Evolutionary conservation across 257 asterid genomes (phyloP), one percentile per base, ranked within the genome.

Genomic region (Solanum chmielewskii): DNA sequence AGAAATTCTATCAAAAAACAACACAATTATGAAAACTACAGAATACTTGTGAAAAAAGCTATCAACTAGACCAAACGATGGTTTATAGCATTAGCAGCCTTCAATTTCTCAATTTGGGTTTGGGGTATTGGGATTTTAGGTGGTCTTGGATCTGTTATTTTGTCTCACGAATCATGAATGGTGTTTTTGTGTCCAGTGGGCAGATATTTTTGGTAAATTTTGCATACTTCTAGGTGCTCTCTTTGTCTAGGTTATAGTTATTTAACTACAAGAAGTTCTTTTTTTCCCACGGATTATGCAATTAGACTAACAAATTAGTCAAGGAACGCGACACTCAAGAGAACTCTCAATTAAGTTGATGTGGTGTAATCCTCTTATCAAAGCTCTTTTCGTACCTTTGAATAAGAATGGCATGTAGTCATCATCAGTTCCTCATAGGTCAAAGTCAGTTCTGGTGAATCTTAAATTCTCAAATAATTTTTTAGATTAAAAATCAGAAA

Each of bases 251-350:
- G 29, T 20, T 20, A 20, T 35, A 73, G 27, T 35, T 20, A 73
- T 35, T 64, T 73, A 33, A 6, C 44, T 33, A 71, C 15, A 39
- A 5, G 7, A 35, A 35, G 7, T 5, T 5, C 7, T 5, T 37
- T 37, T 35, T 37, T 37, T 6, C 56, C 21, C 6, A 75, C 23
- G 83, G 20, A 14, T 21, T 74, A 39, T 39, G 6, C 11, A 3
- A 74, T 21, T 41, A 12, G 21, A 75, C 25, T 41, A 41, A 75
- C 56, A 39, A 39, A 75, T 42, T 77, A 77, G 23, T 77, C 39
- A 14, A 0, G 41, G 25, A 0, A 25, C n/a, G 64, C 0, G 6
- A 8, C 84, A 0, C 84, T 0, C 6, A 29, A 27, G 15, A 4
- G 41, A 77, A 25, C 64, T 7, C 15, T 44, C 9, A 14, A 4